These are phyloP conservation scores for Exophiala calicioides DNA, from an alignment of 2,329 filamentous ascomycete genomes.

Conservation along the genomic window DNA sequence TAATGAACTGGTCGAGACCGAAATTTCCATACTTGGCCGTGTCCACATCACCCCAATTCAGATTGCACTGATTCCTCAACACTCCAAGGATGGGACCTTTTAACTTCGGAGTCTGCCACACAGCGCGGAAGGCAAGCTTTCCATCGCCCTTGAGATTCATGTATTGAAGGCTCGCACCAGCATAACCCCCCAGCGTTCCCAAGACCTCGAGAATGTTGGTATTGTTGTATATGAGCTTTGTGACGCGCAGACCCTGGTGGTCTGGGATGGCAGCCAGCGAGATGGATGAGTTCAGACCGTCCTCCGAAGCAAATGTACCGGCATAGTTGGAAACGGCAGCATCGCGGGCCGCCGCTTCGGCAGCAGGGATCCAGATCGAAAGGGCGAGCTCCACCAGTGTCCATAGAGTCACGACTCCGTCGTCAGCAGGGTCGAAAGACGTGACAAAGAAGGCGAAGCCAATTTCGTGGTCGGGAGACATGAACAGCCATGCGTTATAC, in stretches of 20 bases:
- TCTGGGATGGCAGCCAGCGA: conserved; percentile 24
- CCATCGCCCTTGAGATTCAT: conserved; percentile 10
- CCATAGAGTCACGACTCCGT: conserved; percentile 32
- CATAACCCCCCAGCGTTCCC: background rate
- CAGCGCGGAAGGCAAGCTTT: conserved; percentile 9
- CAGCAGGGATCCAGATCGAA: conserved; percentile 12
- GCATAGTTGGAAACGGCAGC: conserved; percentile 34
- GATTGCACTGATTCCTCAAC: conserved; percentile 6
- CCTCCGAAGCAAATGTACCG: conserved; percentile 33
- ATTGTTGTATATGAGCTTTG: conserved; percentile 17
- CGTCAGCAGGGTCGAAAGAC: conserved; percentile 26
- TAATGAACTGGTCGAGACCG: conserved; percentile 32
- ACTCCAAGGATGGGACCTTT: background rate
- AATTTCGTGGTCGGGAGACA: conserved; percentile 50
- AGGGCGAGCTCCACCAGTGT: conserved; percentile 32
- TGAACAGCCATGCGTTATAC: conserved; percentile 41
- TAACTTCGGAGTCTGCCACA: conserved; percentile 5
- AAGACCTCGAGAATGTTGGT: conserved; percentile 8
- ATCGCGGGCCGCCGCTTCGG: conserved; percentile 28
- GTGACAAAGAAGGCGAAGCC: conserved; percentile 47
- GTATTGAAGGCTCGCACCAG: conserved; percentile 10
- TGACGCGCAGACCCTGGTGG: conserved; percentile 29
- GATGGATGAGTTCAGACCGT: conserved; percentile 33
- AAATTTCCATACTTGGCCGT: conserved; percentile 30
- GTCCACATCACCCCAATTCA: conserved; percentile 23